These are phyloP conservation scores for Paxillus involutus DNA, from an alignment of 768 basidiomycete species.

Conservation along the genomic window DNA sequence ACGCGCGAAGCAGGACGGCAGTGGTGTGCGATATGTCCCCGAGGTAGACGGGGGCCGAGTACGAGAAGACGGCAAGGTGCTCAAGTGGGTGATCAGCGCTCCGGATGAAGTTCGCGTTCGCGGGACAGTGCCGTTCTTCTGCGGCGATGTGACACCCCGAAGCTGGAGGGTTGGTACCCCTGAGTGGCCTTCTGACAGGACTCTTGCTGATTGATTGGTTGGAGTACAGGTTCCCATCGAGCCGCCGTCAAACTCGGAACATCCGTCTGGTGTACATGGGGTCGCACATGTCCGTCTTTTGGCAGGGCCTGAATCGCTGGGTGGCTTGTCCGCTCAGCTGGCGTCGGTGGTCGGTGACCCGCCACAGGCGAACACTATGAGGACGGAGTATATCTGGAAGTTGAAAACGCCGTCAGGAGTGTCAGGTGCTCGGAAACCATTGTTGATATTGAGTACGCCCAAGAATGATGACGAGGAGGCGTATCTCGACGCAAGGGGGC, in stretches of 20 bases:
- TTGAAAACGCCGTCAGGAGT: conserved; percentile 35
- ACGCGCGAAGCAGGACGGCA: conserved; percentile 41
- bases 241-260: conserved; percentile 45
- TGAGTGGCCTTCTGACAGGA: not conserved
- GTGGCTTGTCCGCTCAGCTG: conserved; percentile 37
- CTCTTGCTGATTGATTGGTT: not conserved
- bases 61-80: conserved; percentile 50
- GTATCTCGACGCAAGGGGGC: conserved; percentile 28
- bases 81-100: conserved; percentile 59
- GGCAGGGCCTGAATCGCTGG: conserved; percentile 30
- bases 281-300: conserved; percentile 52
- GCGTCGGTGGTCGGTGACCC: conserved; percentile 46
- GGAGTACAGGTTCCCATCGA: conserved; percentile 46
- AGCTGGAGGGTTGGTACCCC: conserved; percentile 47
- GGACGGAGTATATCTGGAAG: conserved; percentile 38
- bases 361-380: conserved; percentile 28
- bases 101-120: conserved; percentile 27
- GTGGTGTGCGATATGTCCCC: conserved; percentile 39
- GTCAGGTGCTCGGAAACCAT: conserved; percentile 13
- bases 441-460: conserved; percentile 39
- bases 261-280: conserved; percentile 50
- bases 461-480: conserved; percentile 33
- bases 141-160: conserved; percentile 69
- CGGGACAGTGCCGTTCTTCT: conserved; percentile 64
- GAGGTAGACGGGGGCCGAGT: conserved; percentile 56